These are phyloP conservation scores for Ophiostoma himal-ulmi DNA, from an alignment of 2,329 filamentous ascomycete species.

Conservation along the genomic window DNA sequence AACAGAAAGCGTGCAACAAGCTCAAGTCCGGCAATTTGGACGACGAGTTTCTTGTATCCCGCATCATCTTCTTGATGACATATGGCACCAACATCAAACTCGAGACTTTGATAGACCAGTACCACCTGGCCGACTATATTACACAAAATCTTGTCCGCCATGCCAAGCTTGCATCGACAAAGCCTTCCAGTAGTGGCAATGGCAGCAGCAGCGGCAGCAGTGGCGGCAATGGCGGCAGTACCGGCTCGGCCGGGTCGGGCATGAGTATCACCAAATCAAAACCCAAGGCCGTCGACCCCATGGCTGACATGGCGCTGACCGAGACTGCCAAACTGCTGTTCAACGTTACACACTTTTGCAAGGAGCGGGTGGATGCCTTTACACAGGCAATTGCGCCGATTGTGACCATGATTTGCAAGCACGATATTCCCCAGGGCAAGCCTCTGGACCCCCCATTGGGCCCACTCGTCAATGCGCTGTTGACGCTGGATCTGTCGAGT, in stretches of 20 bases:
- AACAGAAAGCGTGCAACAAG: slow-evolving; percentile 60
- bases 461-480: slow-evolving; percentile 69
- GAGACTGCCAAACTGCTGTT: slow-evolving; percentile 86
- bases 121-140: slow-evolving; percentile 63
- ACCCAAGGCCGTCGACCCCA: slow-evolving; percentile 43
- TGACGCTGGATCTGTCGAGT: slow-evolving; percentile 66
- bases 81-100: slow-evolving; percentile 69
- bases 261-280: slow-evolving; percentile 26
- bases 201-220: not conserved
- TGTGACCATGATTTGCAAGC: slow-evolving; percentile 60
- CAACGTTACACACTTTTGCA: slow-evolving; percentile 74
- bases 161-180: slow-evolving; percentile 40
- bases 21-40: slow-evolving; percentile 70
- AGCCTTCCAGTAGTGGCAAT: slow-evolving; percentile 27
- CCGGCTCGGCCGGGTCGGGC: not conserved
- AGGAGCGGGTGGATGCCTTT: slow-evolving; percentile 56
- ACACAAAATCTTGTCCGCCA: slow-evolving; percentile 66
- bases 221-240: slow-evolving; percentile 10
- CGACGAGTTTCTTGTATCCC: slow-evolving; percentile 78
- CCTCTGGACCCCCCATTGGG: slow-evolving; percentile 69
- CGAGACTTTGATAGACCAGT: slow-evolving; percentile 56
- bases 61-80: slow-evolving; percentile 73
- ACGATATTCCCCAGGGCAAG: slow-evolving; percentile 51
- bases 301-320: slow-evolving; percentile 72
- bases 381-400: slow-evolving; percentile 63